These are phyloP conservation scores for Escovopsis sp. DNA, from an alignment of 2,329 filamentous ascomycete species.

Conservation along the genomic window DNA sequence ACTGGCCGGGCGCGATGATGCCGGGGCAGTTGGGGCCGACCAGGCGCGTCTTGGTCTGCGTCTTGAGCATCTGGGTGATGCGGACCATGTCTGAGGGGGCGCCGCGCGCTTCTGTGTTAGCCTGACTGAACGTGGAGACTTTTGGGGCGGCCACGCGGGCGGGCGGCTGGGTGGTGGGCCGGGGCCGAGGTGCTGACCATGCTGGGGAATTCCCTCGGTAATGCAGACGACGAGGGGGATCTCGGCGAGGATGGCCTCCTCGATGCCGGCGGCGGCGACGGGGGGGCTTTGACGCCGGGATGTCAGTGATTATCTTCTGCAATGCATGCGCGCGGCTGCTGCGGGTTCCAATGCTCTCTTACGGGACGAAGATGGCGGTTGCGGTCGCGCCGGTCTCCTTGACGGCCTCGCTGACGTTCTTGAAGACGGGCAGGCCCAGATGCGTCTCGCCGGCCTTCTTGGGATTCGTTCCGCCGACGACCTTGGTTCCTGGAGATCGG, in stretches of 20 bases:
- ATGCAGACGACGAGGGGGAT: slow-evolving; percentile 93
- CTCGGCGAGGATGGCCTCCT: slow-evolving; percentile 89
- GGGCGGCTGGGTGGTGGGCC: slow-evolving; percentile 1
- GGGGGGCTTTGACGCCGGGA: slow-evolving; percentile 52
- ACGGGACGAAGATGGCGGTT: slow-evolving; percentile 94
- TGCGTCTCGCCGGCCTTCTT: slow-evolving; percentile 93
- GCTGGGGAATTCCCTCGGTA: slow-evolving; percentile 94
- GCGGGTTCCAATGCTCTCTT: slow-evolving; percentile 19
- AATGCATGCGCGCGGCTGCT: slow-evolving; percentile 4
- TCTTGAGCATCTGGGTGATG: slow-evolving; percentile 95
- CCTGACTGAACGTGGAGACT: too few relatives aligned
- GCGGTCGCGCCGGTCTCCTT: slow-evolving; percentile 84
- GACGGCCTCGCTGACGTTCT: slow-evolving; percentile 72
- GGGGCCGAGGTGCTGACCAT: slow-evolving; percentile 46
- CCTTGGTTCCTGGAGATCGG: slow-evolving; percentile 61
- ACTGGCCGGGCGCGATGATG: slow-evolving; percentile 89
- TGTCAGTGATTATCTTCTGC: background rate
- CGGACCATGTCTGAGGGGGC: slow-evolving; percentile 78
- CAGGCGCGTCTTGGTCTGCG: slow-evolving; percentile 90
- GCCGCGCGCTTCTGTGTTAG: background rate
- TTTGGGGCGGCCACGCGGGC: slow-evolving; percentile 5
- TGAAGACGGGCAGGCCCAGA: slow-evolving; percentile 86
- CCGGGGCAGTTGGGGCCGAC: slow-evolving; percentile 97
- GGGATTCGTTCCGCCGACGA: slow-evolving; percentile 96
- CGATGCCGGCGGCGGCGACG: slow-evolving; percentile 83